phyloP scores from a whole-genome alignment of 441 rosid genomes.

The Brassica hybrid region DNA sequence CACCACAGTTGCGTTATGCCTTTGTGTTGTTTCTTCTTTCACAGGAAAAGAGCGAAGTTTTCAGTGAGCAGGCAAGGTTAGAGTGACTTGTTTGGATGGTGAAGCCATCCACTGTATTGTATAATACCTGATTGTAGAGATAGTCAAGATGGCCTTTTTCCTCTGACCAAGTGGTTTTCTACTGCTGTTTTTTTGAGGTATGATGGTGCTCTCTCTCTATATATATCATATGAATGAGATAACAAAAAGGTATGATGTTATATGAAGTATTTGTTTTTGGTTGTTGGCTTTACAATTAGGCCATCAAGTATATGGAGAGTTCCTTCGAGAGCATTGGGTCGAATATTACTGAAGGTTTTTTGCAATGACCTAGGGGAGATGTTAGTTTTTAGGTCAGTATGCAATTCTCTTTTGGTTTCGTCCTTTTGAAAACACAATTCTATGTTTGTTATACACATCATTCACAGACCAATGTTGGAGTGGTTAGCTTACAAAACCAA shows the following conservation, averaged over 20 bases:
- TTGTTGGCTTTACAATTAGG: slow-evolving; percentile 34
- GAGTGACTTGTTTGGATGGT: slow-evolving; percentile 54
- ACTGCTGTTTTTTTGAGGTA: slow-evolving; percentile 34
- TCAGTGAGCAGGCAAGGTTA: slow-evolving; percentile 58
- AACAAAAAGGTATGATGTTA: background rate
- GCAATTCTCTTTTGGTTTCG: slow-evolving; percentile 27
- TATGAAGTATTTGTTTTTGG: background rate
- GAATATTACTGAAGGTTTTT: slow-evolving; percentile 24
- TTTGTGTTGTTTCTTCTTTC: slow-evolving; percentile 33
- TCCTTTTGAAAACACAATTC: slow-evolving; percentile 13
- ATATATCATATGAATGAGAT: background rate
- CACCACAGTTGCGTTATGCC: slow-evolving; percentile 11
- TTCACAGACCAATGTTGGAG: slow-evolving; percentile 23
- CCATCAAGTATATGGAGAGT: slow-evolving; percentile 26
- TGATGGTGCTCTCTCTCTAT: slow-evolving; percentile 11
- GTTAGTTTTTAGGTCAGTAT: slow-evolving; percentile 33
- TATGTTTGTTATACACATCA: slow-evolving; percentile 30
- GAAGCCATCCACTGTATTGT: slow-evolving; percentile 21
- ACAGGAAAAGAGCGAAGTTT: slow-evolving; percentile 68
- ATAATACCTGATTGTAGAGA: slow-evolving; percentile 38
- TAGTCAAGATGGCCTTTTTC: slow-evolving; percentile 36
- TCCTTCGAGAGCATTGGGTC: slow-evolving; percentile 16
- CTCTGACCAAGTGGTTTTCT: slow-evolving; percentile 36
- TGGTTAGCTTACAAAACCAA: slow-evolving; percentile 14
- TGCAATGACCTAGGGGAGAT: slow-evolving; percentile 35